phyloP scores from a whole-genome alignment of 768 basidiomycete species.

The Lentinula detonsa region DNA sequence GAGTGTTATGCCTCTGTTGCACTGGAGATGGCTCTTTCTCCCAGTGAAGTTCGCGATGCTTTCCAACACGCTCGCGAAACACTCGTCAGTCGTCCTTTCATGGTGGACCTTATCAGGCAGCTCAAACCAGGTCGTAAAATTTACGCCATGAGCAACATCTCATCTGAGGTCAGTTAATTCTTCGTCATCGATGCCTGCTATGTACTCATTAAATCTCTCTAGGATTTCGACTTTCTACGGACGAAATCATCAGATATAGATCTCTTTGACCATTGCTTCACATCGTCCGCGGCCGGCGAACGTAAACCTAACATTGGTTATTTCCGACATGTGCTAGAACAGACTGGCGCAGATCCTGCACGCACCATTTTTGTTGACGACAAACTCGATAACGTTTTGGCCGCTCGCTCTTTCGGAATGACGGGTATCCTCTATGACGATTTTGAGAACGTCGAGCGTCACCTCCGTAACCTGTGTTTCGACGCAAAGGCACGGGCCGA shows the following conservation, averaged over 20 bases:
- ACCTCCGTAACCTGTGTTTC: conserved; percentile 40
- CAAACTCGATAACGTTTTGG: conserved; percentile 51
- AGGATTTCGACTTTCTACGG: conserved; percentile 39
- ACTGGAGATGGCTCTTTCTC: conserved; percentile 29
- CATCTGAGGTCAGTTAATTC: conserved; percentile 22
- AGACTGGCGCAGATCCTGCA: conserved; percentile 37
- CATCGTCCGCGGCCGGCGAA: conserved; percentile 44
- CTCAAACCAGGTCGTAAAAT: conserved; percentile 35
- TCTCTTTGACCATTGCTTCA: conserved; percentile 44
- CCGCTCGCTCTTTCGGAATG: conserved; percentile 51
- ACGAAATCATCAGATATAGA: conserved; percentile 39
- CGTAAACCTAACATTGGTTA: conserved; percentile 53
- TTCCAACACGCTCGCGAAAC: conserved; percentile 45
- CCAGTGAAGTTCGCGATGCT: conserved; percentile 34
- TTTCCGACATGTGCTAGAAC: conserved; percentile 40
- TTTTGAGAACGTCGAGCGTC: conserved; percentile 31
- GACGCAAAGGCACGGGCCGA: conserved; percentile 39
- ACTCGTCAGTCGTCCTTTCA: conserved; percentile 34
- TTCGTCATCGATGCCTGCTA: not conserved
- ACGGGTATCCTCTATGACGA: conserved; percentile 48
- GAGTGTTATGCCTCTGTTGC: conserved; percentile 38
- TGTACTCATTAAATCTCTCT: not conserved
- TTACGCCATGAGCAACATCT: conserved; percentile 59
- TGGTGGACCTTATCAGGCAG: conserved; percentile 40
- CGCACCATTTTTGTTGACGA: conserved; percentile 54